These are phyloP conservation scores for Croton setiger DNA, from an alignment of 441 rosid genomes.

Conservation along the genomic window DNA sequence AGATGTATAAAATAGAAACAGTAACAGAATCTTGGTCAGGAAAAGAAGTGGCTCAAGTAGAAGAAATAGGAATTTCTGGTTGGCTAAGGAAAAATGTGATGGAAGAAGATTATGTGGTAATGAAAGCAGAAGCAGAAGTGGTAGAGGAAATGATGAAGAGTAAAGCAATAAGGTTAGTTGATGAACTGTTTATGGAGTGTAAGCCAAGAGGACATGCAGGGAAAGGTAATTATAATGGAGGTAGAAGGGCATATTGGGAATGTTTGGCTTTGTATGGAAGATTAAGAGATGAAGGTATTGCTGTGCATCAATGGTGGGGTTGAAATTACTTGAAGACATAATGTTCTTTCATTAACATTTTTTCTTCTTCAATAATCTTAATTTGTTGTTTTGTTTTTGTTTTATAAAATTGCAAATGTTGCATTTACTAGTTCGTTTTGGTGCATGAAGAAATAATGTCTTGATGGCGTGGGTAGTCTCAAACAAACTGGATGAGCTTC, in stretches of 20 bases:
- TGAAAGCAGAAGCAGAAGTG: constrained; percentile 80
- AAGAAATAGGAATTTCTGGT: constrained; percentile 48
- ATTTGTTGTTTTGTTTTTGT: too few relatives aligned
- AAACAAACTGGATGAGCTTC: too few relatives aligned
- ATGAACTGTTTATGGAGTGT: constrained; percentile 87
- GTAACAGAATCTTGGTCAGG: constrained; percentile 35
- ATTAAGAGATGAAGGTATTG: constrained; percentile 69
- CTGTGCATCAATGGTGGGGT: constrained; percentile 92
- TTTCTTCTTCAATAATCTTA: too few relatives aligned
- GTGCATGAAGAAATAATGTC: too few relatives aligned
- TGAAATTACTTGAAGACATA: constrained; percentile 17
- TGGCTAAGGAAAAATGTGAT: constrained; percentile 64
- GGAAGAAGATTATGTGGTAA: constrained; percentile 67
- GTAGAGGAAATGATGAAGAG: constrained; percentile 70
- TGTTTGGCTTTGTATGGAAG: constrained; percentile 73
- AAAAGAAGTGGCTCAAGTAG: constrained; percentile 29
- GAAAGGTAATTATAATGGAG: constrained; percentile 23
- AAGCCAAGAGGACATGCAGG: constrained; percentile 41
- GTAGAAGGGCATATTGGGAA: constrained; percentile 67
- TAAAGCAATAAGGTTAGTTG: constrained; percentile 53
- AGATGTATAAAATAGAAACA: constrained; percentile 69
- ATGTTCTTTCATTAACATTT: too few relatives aligned
- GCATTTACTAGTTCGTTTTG: too few relatives aligned
- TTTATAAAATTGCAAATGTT: too few relatives aligned
- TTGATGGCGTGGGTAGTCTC: too few relatives aligned